A percentile compares a stretch with the other conserved stretches of the same genome.
phyloP scores from a whole-genome alignment of 2,329 filamentous ascomycete genomes.

The Penicillium nordicum region DNA sequence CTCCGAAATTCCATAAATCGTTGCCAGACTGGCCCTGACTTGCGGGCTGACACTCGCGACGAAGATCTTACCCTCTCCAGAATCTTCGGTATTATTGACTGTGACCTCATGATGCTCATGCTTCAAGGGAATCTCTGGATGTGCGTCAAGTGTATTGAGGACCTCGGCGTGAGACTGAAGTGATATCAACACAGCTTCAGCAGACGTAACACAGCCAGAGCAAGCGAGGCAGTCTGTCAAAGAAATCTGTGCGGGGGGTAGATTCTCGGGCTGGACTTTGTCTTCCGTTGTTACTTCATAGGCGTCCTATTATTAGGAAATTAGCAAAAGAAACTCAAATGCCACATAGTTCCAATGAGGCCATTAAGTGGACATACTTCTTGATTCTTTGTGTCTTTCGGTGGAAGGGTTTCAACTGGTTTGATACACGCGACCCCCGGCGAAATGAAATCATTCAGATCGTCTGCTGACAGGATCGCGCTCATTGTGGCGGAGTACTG shows the following conservation, averaged over 20 bases:
- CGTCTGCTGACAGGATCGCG: conserved; percentile 93
- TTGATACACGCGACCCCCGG: conserved; percentile 98
- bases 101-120: conserved; percentile 20
- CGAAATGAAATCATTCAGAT: conserved; percentile 98
- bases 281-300: conserved; percentile 95
- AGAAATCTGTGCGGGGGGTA: conserved; percentile 81
- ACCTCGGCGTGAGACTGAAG: conserved; percentile 93
- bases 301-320: conserved; percentile 44
- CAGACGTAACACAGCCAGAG: conserved; percentile 94
- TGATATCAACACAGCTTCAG: conserved; percentile 93
- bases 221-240: conserved; percentile 96
- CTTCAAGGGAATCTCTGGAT: conserved; percentile 42
- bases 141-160: conserved; percentile 70
- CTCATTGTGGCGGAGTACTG: conserved; percentile 63
- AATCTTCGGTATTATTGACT: conserved; percentile 46
- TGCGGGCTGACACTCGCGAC: conserved; percentile 93
- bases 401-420: conserved; percentile 85
- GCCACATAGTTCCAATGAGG: neutral
- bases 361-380: conserved; percentile 37
- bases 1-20: conserved; percentile 73
- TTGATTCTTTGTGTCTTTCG: conserved; percentile 50
- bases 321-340: conserved; percentile 17
- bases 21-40: conserved; percentile 81
- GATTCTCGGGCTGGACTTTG: conserved; percentile 56
- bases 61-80: conserved; percentile 66